Evolutionary conservation across 2,329 filamentous ascomycete genomes (phyloP).

Genomic region (Cordyceps cicadae): DNA sequence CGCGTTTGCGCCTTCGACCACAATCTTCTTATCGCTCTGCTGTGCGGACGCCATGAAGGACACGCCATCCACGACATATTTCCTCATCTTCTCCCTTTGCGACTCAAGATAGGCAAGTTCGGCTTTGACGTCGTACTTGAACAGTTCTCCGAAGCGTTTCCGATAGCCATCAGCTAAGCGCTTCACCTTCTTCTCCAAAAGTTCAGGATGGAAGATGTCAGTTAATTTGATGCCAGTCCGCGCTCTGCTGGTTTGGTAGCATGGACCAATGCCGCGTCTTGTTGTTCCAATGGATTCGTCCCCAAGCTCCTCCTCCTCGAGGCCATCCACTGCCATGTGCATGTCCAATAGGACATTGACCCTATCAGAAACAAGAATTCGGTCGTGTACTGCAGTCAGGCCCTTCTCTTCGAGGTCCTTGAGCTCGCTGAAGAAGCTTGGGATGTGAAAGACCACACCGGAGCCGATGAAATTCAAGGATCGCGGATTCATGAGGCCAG

Average conservation of each 20-base stretch:
- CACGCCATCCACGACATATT: neutral
- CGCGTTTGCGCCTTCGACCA: too few relatives aligned
- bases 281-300: too few relatives aligned
- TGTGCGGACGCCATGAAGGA: neutral
- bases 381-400: slow-evolving; percentile 29
- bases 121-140: neutral
- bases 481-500: slow-evolving; percentile 59
- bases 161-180: neutral
- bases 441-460: slow-evolving; percentile 57
- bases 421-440: slow-evolving; percentile 35
- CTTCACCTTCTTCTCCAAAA: neutral
- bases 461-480: slow-evolving; percentile 66
- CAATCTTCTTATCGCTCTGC: neutral
- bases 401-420: slow-evolving; percentile 31
- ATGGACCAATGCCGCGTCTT: too few relatives aligned
- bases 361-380: slow-evolving; percentile 56
- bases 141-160: neutral
- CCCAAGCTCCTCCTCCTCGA: slow-evolving; percentile 51
- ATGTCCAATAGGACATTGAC: slow-evolving; percentile 57
- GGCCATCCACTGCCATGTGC: slow-evolving; percentile 59
- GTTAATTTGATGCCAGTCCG: too few relatives aligned
- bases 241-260: too few relatives aligned
- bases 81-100: neutral
- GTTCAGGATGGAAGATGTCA: neutral
- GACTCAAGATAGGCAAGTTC: neutral